Percentiles rank a stretch among this genome's conserved stretches.
Conservation (phyloP, 306 rosid species). For the Corylus heterophylla region DNA sequence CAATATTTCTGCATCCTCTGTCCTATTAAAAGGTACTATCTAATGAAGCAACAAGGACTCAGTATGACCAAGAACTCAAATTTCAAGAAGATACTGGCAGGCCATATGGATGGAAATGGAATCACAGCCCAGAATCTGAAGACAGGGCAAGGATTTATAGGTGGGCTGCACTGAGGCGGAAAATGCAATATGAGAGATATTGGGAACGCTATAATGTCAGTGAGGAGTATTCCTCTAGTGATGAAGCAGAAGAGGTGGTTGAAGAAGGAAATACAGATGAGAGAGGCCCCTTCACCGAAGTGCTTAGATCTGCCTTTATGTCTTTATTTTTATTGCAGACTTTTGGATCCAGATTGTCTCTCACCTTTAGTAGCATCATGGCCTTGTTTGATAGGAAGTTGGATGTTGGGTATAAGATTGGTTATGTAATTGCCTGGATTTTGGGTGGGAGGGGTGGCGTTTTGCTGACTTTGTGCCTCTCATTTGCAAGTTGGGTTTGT, state of each 20-base stretch:
- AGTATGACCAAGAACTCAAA: constrained; percentile 62
- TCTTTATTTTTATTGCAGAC: constrained; percentile 61
- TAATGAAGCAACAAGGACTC: constrained; percentile 62
- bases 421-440: constrained; percentile 75
- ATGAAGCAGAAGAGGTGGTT: constrained; percentile 44
- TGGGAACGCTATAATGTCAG: constrained; percentile 39
- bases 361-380: constrained; percentile 67
- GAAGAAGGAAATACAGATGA: constrained; percentile 44
- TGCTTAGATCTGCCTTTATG: constrained; percentile 64
- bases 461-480: constrained; percentile 71
- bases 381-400: constrained; percentile 73
- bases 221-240: constrained; percentile 37
- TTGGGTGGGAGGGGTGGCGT: constrained; percentile 83
- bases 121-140: constrained; percentile 57
- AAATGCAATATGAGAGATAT: constrained; percentile 47
- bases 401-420: constrained; percentile 73
- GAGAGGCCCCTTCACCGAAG: constrained; percentile 65
- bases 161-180: constrained; percentile 64
- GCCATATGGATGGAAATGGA: constrained; percentile 44
- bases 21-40: constrained; percentile 63
- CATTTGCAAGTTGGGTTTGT: constrained; percentile 85
- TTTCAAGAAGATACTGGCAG: constrained; percentile 37
- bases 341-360: constrained; percentile 63
- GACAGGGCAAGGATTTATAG: constrained; percentile 47
- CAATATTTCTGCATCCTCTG: constrained; percentile 11